phyloP scores from a whole-genome alignment of 2,329 filamentous ascomycete species.

The Diaporthe sp. region DNA sequence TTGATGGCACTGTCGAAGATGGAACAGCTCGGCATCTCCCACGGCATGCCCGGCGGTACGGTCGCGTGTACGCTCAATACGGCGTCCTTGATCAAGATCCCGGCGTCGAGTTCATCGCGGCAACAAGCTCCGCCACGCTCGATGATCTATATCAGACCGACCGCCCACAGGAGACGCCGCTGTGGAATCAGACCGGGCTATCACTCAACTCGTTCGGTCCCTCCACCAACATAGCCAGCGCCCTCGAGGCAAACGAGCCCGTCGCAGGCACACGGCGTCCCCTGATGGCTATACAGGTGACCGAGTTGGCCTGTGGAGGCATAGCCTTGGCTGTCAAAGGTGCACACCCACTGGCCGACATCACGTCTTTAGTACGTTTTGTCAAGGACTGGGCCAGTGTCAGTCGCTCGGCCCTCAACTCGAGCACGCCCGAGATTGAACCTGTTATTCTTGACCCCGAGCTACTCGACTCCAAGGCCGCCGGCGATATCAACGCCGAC shows the following conservation, averaged over 20 bases:
- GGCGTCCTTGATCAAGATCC: background rate
- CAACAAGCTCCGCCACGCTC: background rate
- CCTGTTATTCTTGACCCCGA: background rate
- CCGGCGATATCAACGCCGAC: constrained; percentile 6
- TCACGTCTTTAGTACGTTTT: background rate
- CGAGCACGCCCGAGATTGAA: background rate
- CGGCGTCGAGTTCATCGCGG: constrained; percentile 13
- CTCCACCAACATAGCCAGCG: constrained; percentile 5
- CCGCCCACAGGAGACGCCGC: constrained; percentile 7
- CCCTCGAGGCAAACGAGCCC: background rate
- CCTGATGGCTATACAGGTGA: constrained; percentile 7
- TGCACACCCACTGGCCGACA: constrained; percentile 10
- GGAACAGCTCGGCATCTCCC: background rate
- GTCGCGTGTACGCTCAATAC: constrained; percentile 6
- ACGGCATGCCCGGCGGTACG: constrained; percentile 2
- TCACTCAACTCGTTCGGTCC: constrained; percentile 7
- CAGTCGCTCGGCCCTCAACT: background rate
- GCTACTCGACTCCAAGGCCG: background rate
- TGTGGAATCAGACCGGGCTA: constrained; percentile 10
- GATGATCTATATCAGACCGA: constrained; percentile 4
- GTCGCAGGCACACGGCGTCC: background rate
- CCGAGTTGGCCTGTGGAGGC: constrained; percentile 5
- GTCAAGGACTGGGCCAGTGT: constrained; percentile 12
- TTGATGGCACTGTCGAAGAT: constrained; percentile 9
- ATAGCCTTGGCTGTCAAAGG: constrained; percentile 3